Base-by-base conservation (phyloP, 805 yeast genomes). In the Ogataea haglerorum region DNA sequence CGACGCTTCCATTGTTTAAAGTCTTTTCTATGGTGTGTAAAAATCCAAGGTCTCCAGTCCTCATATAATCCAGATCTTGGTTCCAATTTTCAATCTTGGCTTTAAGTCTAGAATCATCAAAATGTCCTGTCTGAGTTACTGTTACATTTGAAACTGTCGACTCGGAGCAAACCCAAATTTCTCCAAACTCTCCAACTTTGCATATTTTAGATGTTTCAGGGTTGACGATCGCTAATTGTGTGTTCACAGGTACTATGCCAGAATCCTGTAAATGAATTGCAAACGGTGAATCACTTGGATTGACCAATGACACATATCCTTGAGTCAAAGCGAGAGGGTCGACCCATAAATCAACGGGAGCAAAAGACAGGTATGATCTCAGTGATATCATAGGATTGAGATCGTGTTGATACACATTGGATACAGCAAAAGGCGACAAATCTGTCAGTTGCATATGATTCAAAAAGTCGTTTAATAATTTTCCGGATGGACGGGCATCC, bases 41-140 rank as follows among this genome's bases (percentile, higher is more conserved):
- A 58, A 93, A 93, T 0, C 99, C 99, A 26, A 93, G 68, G 57
- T 93, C 97, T 1, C 98, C 98, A 0, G 98, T 93, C 48, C 99
- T 71, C 50, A 86, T 68, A 60, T 86, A 93, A 2, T 75, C 68
- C 38, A 80, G 63, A 0, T 76, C 78, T 9, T 76, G 72, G 53
- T 83, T 81, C 14, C 83, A 86, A 28, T 76, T 83, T 2, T 60
- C 72, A 13, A 90, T 76, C 39, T 70, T 74, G 12, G 89, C 91
- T 17, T 66, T 62, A 49, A 85, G 78, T 48, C 85, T 85, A 15
- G 68, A 68, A 9, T 66, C 60, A 5, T 69, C 69, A 48, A 81
- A 76, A 8, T 72, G 36, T 2, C 52, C 54, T 7, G 16, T 16
- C 9, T 23, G 17, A 40, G 42, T 37, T 75, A 69, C 28, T 78